These are phyloP conservation scores for Phytophthora fragariaefolia DNA, from an alignment of 352 stramenopile species.

Conservation along the genomic window DNA sequence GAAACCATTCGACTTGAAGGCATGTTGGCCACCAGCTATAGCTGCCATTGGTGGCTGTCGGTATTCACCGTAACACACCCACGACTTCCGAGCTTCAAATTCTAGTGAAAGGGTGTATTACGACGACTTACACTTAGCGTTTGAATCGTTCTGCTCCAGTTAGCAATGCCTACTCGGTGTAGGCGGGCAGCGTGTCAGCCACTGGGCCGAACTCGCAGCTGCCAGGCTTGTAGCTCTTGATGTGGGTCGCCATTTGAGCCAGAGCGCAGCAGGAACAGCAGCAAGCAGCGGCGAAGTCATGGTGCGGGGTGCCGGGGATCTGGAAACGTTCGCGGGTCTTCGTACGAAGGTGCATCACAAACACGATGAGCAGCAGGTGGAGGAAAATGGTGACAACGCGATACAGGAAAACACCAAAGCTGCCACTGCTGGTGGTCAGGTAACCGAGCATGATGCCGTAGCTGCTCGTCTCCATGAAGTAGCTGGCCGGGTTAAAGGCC, in stretches of 20 bases:
- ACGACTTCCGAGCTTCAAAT: slow-evolving; percentile 1
- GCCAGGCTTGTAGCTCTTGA: slow-evolving; percentile 61
- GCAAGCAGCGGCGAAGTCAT: slow-evolving; percentile 43
- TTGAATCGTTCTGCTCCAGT: neutral
- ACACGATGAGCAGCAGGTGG: slow-evolving; percentile 21
- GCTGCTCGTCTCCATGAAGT: slow-evolving; percentile 21
- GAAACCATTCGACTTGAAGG: neutral
- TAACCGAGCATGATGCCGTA: slow-evolving; percentile 28
- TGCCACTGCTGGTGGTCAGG: slow-evolving; percentile 16
- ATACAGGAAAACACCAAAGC: slow-evolving; percentile 19
- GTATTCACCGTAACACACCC: slow-evolving; percentile 24
- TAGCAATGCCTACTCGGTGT: slow-evolving; percentile 19
- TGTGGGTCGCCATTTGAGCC: slow-evolving; percentile 62
- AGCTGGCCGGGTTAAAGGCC: slow-evolving; percentile 16
- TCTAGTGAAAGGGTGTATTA: neutral
- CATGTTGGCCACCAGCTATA: slow-evolving; percentile 15
- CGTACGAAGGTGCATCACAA: slow-evolving; percentile 38
- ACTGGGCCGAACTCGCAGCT: slow-evolving; percentile 43
- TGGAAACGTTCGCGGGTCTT: slow-evolving; percentile 47
- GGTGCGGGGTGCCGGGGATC: slow-evolving; percentile 42
- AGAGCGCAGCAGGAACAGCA: slow-evolving; percentile 56
- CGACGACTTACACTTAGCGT: neutral
- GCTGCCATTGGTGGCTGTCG: slow-evolving; percentile 19
- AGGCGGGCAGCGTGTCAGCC: slow-evolving; percentile 43
- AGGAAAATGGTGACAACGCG: slow-evolving; percentile 24